A percentile compares a stretch with the other conserved stretches of the same genome.
phyloP scores from a whole-genome alignment of 2,329 filamentous ascomycete species.

The Aureobasidium mangrovei region DNA sequence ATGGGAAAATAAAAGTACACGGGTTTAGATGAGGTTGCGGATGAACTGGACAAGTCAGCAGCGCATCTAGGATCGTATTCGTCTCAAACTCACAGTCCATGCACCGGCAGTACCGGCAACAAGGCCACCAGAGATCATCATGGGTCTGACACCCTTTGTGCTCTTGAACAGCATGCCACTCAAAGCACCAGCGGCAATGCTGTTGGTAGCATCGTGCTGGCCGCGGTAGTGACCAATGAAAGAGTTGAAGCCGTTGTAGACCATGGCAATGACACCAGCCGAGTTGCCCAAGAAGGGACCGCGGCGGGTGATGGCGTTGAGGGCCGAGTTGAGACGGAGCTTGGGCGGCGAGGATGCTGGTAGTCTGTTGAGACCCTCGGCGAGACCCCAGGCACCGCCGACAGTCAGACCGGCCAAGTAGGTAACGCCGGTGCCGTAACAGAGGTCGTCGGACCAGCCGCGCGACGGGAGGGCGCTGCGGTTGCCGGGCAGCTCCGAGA shows the following conservation, averaged over 20 bases:
- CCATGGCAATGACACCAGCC: conserved; percentile 88
- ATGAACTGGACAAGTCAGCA: neutral
- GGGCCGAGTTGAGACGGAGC: conserved; percentile 82
- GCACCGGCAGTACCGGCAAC: conserved; percentile 75
- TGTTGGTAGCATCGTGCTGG: conserved; percentile 85
- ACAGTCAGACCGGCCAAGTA: conserved; percentile 80
- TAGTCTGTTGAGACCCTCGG: conserved; percentile 72
- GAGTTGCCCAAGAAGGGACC: conserved; percentile 96
- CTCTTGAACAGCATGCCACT: conserved; percentile 97
- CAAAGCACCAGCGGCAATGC: conserved; percentile 71
- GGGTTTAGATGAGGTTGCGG: conserved; percentile 4
- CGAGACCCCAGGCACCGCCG: conserved; percentile 85
- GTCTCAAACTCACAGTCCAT: conserved; percentile 68
- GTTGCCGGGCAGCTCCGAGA: conserved; percentile 76
- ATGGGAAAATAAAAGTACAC: neutral
- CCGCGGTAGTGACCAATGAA: conserved; percentile 69
- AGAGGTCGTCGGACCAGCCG: conserved; percentile 96
- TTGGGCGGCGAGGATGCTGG: conserved; percentile 70
- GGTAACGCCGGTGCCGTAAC: conserved; percentile 91
- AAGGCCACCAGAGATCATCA: conserved; percentile 88
- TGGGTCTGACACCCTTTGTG: conserved; percentile 78
- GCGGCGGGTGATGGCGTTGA: conserved; percentile 87
- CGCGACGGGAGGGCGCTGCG: conserved; percentile 86
- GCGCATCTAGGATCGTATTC: no score
- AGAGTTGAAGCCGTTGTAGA: conserved; percentile 91